phyloP scores from a whole-genome alignment of 371 early-diverging fungal species.

The Apophysomyces trapeziformis region DNA sequence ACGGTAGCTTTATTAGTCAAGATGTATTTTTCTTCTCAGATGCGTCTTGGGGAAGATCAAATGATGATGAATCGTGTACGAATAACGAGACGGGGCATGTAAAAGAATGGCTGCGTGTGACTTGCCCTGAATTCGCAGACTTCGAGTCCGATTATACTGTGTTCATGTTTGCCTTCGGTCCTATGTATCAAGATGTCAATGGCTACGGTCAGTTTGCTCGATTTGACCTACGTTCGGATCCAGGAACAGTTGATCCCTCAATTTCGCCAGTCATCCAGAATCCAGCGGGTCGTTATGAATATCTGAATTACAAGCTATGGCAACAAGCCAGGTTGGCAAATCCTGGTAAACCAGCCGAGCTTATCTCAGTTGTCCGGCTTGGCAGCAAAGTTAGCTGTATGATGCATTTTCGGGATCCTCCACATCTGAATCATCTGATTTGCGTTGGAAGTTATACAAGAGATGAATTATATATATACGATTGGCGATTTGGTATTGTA shows the following conservation, averaged over 20 bases:
- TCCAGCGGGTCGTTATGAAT: slow-evolving; percentile 7
- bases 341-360: slow-evolving; percentile 3
- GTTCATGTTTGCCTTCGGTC: slow-evolving; percentile 30
- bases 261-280: slow-evolving; percentile 28
- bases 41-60: slow-evolving; percentile 31
- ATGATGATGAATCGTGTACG: slow-evolving; percentile 15
- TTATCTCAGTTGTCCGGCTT: slow-evolving; percentile 17
- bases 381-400: slow-evolving; percentile 35
- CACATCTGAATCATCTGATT: slow-evolving; percentile 36
- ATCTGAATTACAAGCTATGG: not conserved
- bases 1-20: slow-evolving; percentile 28
- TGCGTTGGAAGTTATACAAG: slow-evolving; percentile 34
- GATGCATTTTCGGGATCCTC: slow-evolving; percentile 38
- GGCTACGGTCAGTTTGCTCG: slow-evolving; percentile 29
- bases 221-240: slow-evolving; percentile 27
- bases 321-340: not conserved
- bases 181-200: slow-evolving; percentile 21
- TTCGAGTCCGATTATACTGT: slow-evolving; percentile 27
- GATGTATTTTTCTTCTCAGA: slow-evolving; percentile 38
- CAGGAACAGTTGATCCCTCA: slow-evolving; percentile 28
- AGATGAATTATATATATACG: slow-evolving; percentile 34
- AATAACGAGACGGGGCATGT: slow-evolving; percentile 11
- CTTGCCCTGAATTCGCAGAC: slow-evolving; percentile 15
- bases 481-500: slow-evolving; percentile 33
- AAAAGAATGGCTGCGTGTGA: slow-evolving; percentile 24